Evolutionary conservation across 2,329 filamentous ascomycete species (phyloP).

Genomic region (Epichloe brachyelytri): DNA sequence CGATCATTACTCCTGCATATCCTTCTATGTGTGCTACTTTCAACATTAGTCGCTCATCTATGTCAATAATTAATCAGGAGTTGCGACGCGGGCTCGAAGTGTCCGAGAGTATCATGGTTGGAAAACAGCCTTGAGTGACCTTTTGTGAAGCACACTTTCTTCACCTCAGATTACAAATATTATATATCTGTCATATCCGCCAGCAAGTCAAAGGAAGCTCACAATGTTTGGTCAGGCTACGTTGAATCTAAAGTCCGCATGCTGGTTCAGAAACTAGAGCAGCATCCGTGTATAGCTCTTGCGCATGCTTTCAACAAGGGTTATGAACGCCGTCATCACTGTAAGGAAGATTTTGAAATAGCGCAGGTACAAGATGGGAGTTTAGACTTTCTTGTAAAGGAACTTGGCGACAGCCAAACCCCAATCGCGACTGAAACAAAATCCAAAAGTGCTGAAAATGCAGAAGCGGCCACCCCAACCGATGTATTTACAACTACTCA

Average conservation of each 20-base stretch:
- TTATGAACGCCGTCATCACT: slow-evolving; percentile 71
- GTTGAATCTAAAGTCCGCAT: slow-evolving; percentile 89
- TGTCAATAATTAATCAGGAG: slow-evolving; percentile 71
- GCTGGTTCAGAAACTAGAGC: slow-evolving; percentile 71
- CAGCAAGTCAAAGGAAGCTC: slow-evolving; percentile 70
- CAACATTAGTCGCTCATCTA: slow-evolving; percentile 80
- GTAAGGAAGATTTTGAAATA: slow-evolving; percentile 38
- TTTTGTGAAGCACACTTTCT: slow-evolving; percentile 85
- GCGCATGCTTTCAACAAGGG: slow-evolving; percentile 90
- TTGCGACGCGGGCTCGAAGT: slow-evolving; percentile 66
- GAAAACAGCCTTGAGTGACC: slow-evolving; percentile 66
- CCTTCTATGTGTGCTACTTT: slow-evolving; percentile 97
- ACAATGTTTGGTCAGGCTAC: slow-evolving; percentile 78
- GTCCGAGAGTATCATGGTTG: slow-evolving; percentile 64
- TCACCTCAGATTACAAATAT: slow-evolving; percentile 86
- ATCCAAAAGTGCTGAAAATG: slow-evolving; percentile 33
- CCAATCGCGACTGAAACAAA: not conserved
- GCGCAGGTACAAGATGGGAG: slow-evolving; percentile 42
- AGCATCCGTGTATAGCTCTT: slow-evolving; percentile 64
- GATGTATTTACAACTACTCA: slow-evolving; percentile 79
- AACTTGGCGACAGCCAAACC: slow-evolving; percentile 19
- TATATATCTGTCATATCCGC: slow-evolving; percentile 82
- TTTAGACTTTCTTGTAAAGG: slow-evolving; percentile 30
- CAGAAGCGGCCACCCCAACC: slow-evolving; percentile 11
- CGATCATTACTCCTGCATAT: slow-evolving; percentile 94